Base-by-base conservation (phyloP, 1,139 yeast species). In the Suhomyces anneliseae region DNA sequence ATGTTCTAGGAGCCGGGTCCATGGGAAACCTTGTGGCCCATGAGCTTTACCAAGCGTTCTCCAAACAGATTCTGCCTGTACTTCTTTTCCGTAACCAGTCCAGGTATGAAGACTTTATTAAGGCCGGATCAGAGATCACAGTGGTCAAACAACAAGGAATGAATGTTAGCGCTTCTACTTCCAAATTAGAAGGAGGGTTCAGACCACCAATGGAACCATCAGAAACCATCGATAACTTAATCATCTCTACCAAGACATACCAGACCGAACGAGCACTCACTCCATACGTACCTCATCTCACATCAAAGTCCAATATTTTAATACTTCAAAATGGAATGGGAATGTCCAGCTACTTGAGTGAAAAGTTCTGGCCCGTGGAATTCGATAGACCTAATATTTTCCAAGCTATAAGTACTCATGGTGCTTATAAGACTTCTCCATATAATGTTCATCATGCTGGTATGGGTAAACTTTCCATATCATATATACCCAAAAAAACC, bases 271-370 rank as follows among this genome's bases (percentile, higher is more conserved):
- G 58, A 4, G 87, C 87, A 1, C 53, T 87, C 19, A 54, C 59
- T 36, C 74, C 74, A 29, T 76, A 81, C 51, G 54, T 70, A 27
- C 68, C 69, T 2, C 65, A 71, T 38, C 70, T 83, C 39, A 54
- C 63, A 19, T 54, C 66, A 6, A 54, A 66, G 4, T 76, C 92
- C 1, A 82, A 80, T 47, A 64, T 90, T 4, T 56, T 90, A 38
- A 65, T 92, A n/a, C 59, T 90, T 6, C 95, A 90, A 56, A 87
- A 88, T 59, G 95, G 95, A 3, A 73, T 83, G 75, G 95, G 96
- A 1, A 74, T 82, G 39, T 69, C 79, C 4, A 86, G 85, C 12
- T 72, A 74, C 39, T 61, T 90, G 34, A 70, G 73, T 12, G 65
- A 70, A 1, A 56, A 62, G 8, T 71, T 83, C n/a, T 90, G 95